A percentile compares a stretch with the other conserved stretches of the same genome.
Evolutionary conservation across 2,329 filamentous ascomycete genomes (phyloP).

Genomic region (Epichloe baconii): DNA sequence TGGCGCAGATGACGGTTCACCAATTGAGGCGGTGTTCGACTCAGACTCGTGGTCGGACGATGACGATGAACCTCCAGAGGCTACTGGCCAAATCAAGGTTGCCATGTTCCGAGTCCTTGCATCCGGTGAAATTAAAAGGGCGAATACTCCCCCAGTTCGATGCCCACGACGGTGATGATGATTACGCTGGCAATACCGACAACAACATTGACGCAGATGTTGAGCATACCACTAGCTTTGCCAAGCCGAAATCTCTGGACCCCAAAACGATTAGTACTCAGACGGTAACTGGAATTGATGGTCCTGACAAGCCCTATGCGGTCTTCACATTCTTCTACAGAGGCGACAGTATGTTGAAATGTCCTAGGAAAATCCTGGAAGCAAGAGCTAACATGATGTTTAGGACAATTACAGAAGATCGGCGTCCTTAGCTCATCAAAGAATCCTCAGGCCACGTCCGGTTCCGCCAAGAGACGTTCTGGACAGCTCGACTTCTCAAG

Average conservation of each 20-base stretch:
- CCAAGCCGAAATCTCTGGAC: constrained; percentile 89
- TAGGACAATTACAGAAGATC: constrained; percentile 94
- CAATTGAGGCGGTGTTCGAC: constrained; percentile 54
- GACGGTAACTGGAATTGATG: constrained; percentile 96
- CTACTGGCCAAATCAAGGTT: constrained; percentile 95
- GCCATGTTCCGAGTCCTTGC: constrained; percentile 91
- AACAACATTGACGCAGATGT: constrained; percentile 64
- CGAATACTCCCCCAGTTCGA: constrained; percentile 98
- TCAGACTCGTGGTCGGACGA: constrained; percentile 66
- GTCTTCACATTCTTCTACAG: constrained; percentile 97
- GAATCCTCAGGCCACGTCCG: constrained; percentile 45
- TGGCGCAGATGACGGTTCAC: constrained; percentile 60
- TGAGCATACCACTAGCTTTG: constrained; percentile 95
- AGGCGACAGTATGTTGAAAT: constrained; percentile 65
- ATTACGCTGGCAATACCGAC: constrained; percentile 38
- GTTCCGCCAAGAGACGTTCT: constrained; percentile 63
- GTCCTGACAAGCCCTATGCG: constrained; percentile 89
- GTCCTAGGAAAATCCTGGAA: neutral
- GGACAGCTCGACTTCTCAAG: constrained; percentile 74
- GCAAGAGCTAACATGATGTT: constrained; percentile 1
- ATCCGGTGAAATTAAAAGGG: constrained; percentile 95
- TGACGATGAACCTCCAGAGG: constrained; percentile 83
- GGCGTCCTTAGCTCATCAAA: constrained; percentile 66
- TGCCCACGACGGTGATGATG: constrained; percentile 87
- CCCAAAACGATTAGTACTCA: constrained; percentile 97